These are phyloP conservation scores for Debaryomyces coudertii DNA, from an alignment of 1,139 yeast genomes.

Conservation along the genomic window DNA sequence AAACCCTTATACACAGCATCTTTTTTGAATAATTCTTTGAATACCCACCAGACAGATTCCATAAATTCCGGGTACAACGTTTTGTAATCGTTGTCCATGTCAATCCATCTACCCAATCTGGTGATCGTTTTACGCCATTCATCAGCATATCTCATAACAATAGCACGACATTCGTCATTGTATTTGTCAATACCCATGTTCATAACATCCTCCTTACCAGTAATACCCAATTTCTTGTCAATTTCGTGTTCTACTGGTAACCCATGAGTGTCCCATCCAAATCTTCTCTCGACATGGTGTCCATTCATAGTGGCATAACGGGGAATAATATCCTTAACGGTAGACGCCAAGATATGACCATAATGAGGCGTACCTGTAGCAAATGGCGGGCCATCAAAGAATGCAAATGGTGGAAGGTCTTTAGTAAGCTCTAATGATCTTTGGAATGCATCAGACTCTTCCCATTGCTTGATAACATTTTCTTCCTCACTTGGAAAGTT, in stretches of 20 bases:
- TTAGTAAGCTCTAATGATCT: conserved; percentile 81
- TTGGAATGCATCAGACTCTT: conserved; percentile 89
- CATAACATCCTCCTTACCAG: conserved; percentile 93
- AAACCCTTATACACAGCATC: conserved; percentile 90
- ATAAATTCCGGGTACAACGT: conserved; percentile 92
- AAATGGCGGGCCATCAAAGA: conserved; percentile 98
- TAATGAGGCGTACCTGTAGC: conserved; percentile 99
- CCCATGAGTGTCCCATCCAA: conserved; percentile 99
- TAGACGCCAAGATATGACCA: conserved; percentile 95
- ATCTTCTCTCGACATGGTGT: conserved; percentile 91
- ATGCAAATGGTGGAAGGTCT: conserved; percentile 85
- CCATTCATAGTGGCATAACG: conserved; percentile 99
- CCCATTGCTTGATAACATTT: conserved; percentile 77
- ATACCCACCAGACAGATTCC: conserved; percentile 99
- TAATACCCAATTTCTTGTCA: conserved; percentile 94
- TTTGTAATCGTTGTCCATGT: conserved; percentile 97
- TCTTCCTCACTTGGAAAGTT: conserved; percentile 90
- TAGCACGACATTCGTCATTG: conserved; percentile 91
- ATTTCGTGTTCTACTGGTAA: conserved; percentile 98
- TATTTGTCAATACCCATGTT: conserved; percentile 91
- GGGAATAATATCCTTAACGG: conserved; percentile 96
- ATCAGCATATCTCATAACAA: conserved; percentile 94
- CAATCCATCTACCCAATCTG: conserved; percentile 98
- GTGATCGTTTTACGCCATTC: conserved; percentile 95
- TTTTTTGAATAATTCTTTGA: conserved; percentile 82